These are phyloP conservation scores for Paraglomus brasilianum DNA, from an alignment of 192 early-diverging fungal genomes.

Conservation along the genomic window DNA sequence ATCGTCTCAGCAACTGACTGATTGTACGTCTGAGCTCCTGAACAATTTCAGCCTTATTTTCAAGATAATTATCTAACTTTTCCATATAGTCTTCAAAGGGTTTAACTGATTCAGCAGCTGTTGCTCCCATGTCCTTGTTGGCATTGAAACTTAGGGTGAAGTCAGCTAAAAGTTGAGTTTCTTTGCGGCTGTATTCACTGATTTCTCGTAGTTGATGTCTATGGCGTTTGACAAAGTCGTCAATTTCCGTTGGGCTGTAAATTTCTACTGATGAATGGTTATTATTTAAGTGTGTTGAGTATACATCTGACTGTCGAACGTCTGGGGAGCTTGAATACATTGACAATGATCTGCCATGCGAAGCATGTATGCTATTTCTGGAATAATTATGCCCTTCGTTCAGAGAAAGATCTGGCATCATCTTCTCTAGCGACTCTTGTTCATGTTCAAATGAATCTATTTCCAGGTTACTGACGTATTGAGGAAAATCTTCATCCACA, in stretches of 20 bases:
- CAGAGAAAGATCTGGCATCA: too few species aligned
- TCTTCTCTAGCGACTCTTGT: background rate
- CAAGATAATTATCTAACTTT: constrained; percentile 8
- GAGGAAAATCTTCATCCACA: constrained; percentile 43
- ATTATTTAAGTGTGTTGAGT: too few species aligned
- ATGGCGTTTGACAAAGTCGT: constrained; percentile 58
- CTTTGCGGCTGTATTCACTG: constrained; percentile 59
- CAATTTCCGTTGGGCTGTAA: constrained; percentile 40
- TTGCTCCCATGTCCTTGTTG: constrained; percentile 21
- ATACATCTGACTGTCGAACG: too few species aligned
- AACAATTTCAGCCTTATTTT: constrained; percentile 8
- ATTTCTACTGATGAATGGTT: background rate
- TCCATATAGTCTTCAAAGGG: constrained; percentile 27
- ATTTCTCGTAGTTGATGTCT: constrained; percentile 60
- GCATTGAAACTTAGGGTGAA: constrained; percentile 50
- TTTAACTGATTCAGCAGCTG: constrained; percentile 4
- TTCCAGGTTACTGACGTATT: constrained; percentile 26
- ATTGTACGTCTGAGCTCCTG: constrained; percentile 17
- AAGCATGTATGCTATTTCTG: too few species aligned
- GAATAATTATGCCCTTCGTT: too few species aligned
- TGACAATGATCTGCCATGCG: too few species aligned
- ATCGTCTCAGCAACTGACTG: constrained; percentile 16
- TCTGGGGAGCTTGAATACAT: too few species aligned
- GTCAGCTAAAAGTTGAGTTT: constrained; percentile 59
- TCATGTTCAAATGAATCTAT: constrained; percentile 21